These are phyloP conservation scores for Candida piceae DNA, from an alignment of 805 yeast genomes.

Conservation along the genomic window DNA sequence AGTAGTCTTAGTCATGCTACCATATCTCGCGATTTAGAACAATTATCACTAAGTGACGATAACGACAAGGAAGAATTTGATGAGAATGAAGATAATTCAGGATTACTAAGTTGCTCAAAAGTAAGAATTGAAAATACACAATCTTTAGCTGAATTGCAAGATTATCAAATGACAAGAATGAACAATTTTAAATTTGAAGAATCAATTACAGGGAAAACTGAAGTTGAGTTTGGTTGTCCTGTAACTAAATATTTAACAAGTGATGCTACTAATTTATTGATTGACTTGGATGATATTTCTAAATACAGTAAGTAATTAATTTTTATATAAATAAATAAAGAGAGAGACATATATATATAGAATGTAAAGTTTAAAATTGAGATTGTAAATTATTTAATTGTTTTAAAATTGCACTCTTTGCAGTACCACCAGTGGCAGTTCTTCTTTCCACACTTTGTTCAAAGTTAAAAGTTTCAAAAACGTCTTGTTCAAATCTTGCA, in stretches of 20 bases:
- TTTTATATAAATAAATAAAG: neutral
- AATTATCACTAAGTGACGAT: neutral
- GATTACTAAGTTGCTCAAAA: too few relatives aligned
- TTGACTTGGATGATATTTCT: too few relatives aligned
- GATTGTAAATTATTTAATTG: slow-evolving; percentile 47
- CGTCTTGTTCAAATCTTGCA: slow-evolving; percentile 73
- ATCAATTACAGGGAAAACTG: neutral
- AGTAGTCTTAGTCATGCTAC: neutral
- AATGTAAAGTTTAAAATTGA: slow-evolving; percentile 4
- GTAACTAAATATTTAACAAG: slow-evolving; percentile 5
- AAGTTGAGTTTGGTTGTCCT: neutral
- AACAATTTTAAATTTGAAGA: slow-evolving; percentile 10
- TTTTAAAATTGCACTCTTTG: slow-evolving; percentile 77
- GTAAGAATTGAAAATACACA: too few relatives aligned
- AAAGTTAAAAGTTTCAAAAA: slow-evolving; percentile 80
- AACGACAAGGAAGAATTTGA: neutral
- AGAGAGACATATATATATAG: neutral
- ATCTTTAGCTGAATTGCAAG: too few relatives aligned
- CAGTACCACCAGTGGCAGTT: slow-evolving; percentile 95
- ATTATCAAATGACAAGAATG: slow-evolving; percentile 7
- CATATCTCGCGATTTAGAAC: too few relatives aligned
- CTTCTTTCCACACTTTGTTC: slow-evolving; percentile 96
- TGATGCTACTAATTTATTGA: slow-evolving; percentile 8
- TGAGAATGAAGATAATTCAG: neutral
- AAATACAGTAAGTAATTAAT: neutral